Conservation (phyloP, 2,329 filamentous ascomycete genomes). For the Sporothrix pseudoabietina region DNA sequence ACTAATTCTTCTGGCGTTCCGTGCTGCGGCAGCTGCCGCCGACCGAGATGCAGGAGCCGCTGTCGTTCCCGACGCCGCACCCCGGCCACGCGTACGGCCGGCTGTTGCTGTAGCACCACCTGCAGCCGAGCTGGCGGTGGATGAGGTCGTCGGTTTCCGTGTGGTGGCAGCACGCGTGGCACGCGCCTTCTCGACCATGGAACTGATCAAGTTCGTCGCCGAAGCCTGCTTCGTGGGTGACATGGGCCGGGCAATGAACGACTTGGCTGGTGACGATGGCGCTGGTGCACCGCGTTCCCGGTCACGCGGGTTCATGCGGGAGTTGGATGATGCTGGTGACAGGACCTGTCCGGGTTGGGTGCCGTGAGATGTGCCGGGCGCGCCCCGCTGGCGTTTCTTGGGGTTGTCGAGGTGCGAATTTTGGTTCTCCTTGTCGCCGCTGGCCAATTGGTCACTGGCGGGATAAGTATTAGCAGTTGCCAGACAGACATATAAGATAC, state of each 20-base stretch:
- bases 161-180: slow-evolving; percentile 51
- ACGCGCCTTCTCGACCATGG: slow-evolving; percentile 64
- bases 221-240: slow-evolving; percentile 63
- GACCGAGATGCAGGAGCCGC: slow-evolving; percentile 44
- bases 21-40: slow-evolving; percentile 38
- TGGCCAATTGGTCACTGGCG: slow-evolving; percentile 63
- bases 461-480: slow-evolving; percentile 38
- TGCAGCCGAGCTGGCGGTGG: slow-evolving; percentile 47
- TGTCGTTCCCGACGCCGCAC: slow-evolving; percentile 42
- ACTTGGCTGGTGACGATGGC: slow-evolving; percentile 57
- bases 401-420: slow-evolving; percentile 61
- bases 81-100: slow-evolving; percentile 38
- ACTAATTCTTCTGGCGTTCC: slow-evolving; percentile 58
- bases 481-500: background rate
- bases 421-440: slow-evolving; percentile 77
- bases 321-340: slow-evolving; percentile 82
- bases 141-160: slow-evolving; percentile 50
- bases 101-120: slow-evolving; percentile 38
- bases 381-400: slow-evolving; percentile 65
- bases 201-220: slow-evolving; percentile 53
- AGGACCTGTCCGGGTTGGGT: slow-evolving; percentile 61
- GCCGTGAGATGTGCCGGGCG: slow-evolving; percentile 37
- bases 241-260: slow-evolving; percentile 58
- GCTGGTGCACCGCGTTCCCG: slow-evolving; percentile 38
- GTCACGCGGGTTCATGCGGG: slow-evolving; percentile 63